These are phyloP conservation scores for Tylopilus rubrobrunneus DNA, from an alignment of 768 basidiomycete species.

Conservation along the genomic window DNA sequence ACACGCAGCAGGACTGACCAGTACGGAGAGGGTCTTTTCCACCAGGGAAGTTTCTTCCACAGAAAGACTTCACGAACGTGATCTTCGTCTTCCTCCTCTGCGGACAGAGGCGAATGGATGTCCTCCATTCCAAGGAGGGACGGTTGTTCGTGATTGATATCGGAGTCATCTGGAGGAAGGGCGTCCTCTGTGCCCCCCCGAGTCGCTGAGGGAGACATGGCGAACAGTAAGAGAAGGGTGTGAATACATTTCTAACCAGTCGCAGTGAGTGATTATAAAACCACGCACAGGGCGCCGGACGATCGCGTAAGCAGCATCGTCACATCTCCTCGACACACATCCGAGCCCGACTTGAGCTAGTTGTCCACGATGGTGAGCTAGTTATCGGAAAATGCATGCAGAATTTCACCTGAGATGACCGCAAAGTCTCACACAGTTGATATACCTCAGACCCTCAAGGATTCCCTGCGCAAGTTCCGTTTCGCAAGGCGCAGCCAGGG, in stretches of 20 bases:
- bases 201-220: conserved; percentile 12
- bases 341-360: not conserved
- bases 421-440: conserved; percentile 60
- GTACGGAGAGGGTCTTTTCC: conserved; percentile 66
- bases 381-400: not conserved
- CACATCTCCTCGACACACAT: no score
- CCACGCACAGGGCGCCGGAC: not conserved
- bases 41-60: conserved; percentile 55
- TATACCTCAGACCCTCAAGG: conserved; percentile 75
- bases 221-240: not conserved
- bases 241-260: no score
- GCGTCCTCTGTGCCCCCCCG: conserved; percentile 15
- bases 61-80: conserved; percentile 27
- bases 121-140: conserved; percentile 25
- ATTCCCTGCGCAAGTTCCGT: conserved; percentile 79
- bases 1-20: conserved; percentile 46
- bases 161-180: conserved; percentile 38
- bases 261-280: no score
- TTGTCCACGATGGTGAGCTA: conserved; percentile 21
- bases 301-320: conserved; percentile 1
- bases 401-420: not conserved
- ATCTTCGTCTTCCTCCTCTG: conserved; percentile 24
- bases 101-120: conserved; percentile 4
- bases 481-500: conserved; percentile 62
- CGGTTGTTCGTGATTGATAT: conserved; percentile 36